Conservation (phyloP, 2,329 filamentous ascomycete species). For the Alternaria tenuissima region DNA sequence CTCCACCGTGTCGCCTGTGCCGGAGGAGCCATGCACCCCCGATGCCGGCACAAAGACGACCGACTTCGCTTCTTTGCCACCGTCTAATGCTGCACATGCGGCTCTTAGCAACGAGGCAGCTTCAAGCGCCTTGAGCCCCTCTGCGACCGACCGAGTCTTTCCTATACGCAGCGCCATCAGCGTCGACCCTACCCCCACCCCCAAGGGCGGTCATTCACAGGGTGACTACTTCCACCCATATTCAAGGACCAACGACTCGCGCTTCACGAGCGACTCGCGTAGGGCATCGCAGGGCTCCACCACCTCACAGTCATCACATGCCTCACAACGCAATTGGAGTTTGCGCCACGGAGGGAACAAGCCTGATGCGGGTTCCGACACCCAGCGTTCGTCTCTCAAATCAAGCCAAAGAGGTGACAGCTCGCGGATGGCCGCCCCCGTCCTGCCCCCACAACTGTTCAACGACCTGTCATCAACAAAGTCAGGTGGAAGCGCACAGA, state of each 20-base stretch:
- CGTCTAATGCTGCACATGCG: constrained; percentile 17
- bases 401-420: constrained; percentile 15
- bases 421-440: constrained; percentile 19
- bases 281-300: constrained; percentile 41
- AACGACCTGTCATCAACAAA: constrained; percentile 44
- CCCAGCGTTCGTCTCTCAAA: constrained; percentile 2
- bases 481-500: constrained; percentile 32
- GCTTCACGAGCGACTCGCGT: constrained; percentile 29
- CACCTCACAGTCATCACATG: constrained; percentile 39
- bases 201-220: constrained; percentile 23
- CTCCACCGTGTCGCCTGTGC: constrained; percentile 24
- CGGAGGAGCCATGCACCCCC: constrained; percentile 19
- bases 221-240: constrained; percentile 51
- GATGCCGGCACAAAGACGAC: constrained; percentile 14
- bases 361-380: constrained; percentile 15
- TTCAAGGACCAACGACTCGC: constrained; percentile 35
- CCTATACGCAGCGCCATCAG: constrained; percentile 83
- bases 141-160: constrained; percentile 70
- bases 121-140: constrained; percentile 49
- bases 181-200: constrained; percentile 63
- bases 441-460: constrained; percentile 46
- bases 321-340: constrained; percentile 26
- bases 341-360: constrained; percentile 11
- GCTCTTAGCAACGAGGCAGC: constrained; percentile 29
- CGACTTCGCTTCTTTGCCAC: constrained; percentile 12